These are phyloP conservation scores for Mycena chlorophos DNA, from an alignment of 768 basidiomycete species.

Conservation along the genomic window DNA sequence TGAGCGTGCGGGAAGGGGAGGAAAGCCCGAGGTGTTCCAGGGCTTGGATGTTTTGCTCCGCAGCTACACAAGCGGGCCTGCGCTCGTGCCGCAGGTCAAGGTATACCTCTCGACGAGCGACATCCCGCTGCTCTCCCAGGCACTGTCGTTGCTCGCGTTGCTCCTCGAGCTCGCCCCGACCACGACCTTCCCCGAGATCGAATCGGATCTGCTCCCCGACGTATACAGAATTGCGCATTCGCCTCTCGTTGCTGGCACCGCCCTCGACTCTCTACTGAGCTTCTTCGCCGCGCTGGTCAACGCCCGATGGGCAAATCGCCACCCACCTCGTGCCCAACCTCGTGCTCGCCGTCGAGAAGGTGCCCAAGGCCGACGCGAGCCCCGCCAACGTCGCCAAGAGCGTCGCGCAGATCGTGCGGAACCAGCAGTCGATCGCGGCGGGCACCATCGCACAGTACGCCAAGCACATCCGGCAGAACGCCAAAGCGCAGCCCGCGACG, in stretches of 20 bases:
- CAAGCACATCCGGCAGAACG: slow-evolving; percentile 61
- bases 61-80: slow-evolving; percentile 43
- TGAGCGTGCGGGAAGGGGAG: slow-evolving; percentile 77
- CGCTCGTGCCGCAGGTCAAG: slow-evolving; percentile 73
- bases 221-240: slow-evolving; percentile 77
- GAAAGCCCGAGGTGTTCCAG: slow-evolving; percentile 78
- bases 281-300: slow-evolving; percentile 84
- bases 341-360: slow-evolving; percentile 64
- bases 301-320: slow-evolving; percentile 80
- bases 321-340: slow-evolving; percentile 80
- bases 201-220: slow-evolving; percentile 62
- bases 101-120: slow-evolving; percentile 74
- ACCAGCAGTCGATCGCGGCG: slow-evolving; percentile 68
- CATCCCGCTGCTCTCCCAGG: slow-evolving; percentile 75
- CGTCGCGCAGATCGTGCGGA: slow-evolving; percentile 78
- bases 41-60: slow-evolving; percentile 72
- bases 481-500: slow-evolving; percentile 65
- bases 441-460: slow-evolving; percentile 85
- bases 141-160: slow-evolving; percentile 63
- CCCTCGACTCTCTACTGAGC: slow-evolving; percentile 76
- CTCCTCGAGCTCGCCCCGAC: slow-evolving; percentile 68
- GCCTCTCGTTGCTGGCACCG: slow-evolving; percentile 70
- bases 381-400: slow-evolving; percentile 80
- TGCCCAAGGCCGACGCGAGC: slow-evolving; percentile 55
- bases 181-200: slow-evolving; percentile 73